Evolutionary conservation across 139 green algal genomes (phyloP).

Genomic region (Haematococcus sp.): DNA sequence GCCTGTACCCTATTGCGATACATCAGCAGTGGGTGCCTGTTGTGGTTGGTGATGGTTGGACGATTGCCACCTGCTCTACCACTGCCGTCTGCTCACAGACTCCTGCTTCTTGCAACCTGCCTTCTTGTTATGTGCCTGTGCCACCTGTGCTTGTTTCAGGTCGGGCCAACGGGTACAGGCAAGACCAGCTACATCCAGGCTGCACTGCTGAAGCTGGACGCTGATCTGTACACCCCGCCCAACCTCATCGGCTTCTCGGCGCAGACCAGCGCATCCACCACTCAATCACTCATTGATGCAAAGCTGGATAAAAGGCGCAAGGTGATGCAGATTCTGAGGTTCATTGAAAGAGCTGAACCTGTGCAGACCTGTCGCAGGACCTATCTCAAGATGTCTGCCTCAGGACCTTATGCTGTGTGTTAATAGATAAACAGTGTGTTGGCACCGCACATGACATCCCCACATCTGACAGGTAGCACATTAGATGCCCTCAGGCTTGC

Average conservation of each 20-base stretch:
- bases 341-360: no score
- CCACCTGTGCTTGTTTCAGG: neutral
- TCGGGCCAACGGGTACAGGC: conserved; percentile 57
- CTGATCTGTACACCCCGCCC: conserved; percentile 47
- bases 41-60: no score
- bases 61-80: no score
- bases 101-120: no score
- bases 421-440: no score
- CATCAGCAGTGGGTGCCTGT: no score
- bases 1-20: no score
- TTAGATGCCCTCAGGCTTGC: neutral
- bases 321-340: conserved; percentile 16
- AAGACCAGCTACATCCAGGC: conserved; percentile 59
- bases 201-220: conserved; percentile 38
- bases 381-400: conserved; percentile 5
- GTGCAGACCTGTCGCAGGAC: no score
- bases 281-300: conserved; percentile 65
- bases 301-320: conserved; percentile 74
- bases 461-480: no score
- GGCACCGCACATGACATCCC: no score
- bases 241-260: conserved; percentile 65
- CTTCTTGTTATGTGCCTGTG: no score
- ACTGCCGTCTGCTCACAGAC: no score
- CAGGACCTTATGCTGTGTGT: neutral
- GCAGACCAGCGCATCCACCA: conserved; percentile 71